Base-by-base conservation (phyloP, 169 alveolate species). In the Miamiensis avidus region DNA sequence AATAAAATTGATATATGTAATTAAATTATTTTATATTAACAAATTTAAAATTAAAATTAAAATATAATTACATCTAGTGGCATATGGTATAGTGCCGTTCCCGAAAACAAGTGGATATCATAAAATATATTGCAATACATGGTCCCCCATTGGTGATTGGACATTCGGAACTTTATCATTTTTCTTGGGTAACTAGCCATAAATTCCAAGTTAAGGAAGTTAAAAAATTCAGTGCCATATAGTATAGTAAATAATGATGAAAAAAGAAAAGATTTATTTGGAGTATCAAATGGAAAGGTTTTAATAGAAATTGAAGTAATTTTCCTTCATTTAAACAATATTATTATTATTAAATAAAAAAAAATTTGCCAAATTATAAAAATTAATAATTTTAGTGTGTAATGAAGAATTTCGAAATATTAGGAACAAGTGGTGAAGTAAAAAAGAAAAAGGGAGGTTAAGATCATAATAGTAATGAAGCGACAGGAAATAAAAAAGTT, bases 71-170 rank as follows among this genome's bases (percentile, higher is more conserved):
- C 30, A 75, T n/a, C 6, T 65, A 79, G 84, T 79, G 1, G 34
- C 84, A 75, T 86, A 86, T 65, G 90, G 90, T 26, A 82, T 78
- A 4, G 34, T 82, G 26, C 30, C n/a, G 16, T 86, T 86, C 72
- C 90, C 90, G 0, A 79, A 82, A 74, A 32, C 76, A 30, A 81
- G 78, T 32, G 90, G 90, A 20, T 86, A 32, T 86, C 86, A 79
- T 75, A 65, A 75, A 65, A 34, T 86, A 1, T 65, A 82, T 29
- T 76, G 83, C 75, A 82, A 86, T 30, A 86, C 90, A n/a, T 86
- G 90, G 90, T 81, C 90, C 1, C 90, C 90, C 25, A 86, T 84
- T 20, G 90, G 90, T 32, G 87, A 86, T 65, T 86, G 87, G 87
- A 77, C 84, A 34, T 86, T 74, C 64, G 25, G 75, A 65, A 79